phyloP scores from a whole-genome alignment of 208 protist species.

The Vickermania spadyakhi region DNA sequence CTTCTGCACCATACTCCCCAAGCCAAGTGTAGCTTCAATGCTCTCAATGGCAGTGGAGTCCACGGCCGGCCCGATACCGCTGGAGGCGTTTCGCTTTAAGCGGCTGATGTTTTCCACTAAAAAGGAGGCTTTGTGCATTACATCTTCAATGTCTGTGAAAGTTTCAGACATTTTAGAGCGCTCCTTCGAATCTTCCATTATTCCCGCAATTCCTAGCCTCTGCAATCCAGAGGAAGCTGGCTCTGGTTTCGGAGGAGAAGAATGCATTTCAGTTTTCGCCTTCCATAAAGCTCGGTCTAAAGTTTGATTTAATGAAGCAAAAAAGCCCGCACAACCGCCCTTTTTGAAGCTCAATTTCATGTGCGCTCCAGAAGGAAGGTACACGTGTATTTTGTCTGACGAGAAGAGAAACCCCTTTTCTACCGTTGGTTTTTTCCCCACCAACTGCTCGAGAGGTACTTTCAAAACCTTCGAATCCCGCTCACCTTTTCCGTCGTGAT shows the following conservation, averaged over 20 bases:
- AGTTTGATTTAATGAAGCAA: conserved; percentile 18
- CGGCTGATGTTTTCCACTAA: conserved; percentile 57
- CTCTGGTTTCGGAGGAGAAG: not conserved
- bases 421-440: conserved; percentile 19
- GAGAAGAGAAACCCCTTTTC: conserved; percentile 29
- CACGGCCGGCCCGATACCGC: conserved; percentile 12
- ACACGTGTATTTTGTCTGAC: conserved; percentile 53
- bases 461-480: conserved; percentile 15
- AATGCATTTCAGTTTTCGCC: not conserved
- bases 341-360: conserved; percentile 47
- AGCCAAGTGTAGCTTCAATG: conserved; percentile 75
- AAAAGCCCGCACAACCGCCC: conserved; percentile 49
- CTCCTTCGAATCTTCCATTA: conserved; percentile 49
- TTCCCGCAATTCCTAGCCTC: conserved; percentile 54
- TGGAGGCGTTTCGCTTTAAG: conserved; percentile 27
- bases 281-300: conserved; percentile 36
- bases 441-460: conserved; percentile 32
- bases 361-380: conserved; percentile 27
- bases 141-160: conserved; percentile 72
- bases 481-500: conserved; percentile 22
- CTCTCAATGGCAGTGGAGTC: conserved; percentile 50
- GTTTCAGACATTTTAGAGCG: conserved; percentile 35
- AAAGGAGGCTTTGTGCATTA: conserved; percentile 70
- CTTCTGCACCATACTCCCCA: conserved; percentile 44
- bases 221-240: conserved; percentile 21